Evolutionary conservation across 768 basidiomycete genomes (phyloP).

Genomic region (Boletus huronensis): DNA sequence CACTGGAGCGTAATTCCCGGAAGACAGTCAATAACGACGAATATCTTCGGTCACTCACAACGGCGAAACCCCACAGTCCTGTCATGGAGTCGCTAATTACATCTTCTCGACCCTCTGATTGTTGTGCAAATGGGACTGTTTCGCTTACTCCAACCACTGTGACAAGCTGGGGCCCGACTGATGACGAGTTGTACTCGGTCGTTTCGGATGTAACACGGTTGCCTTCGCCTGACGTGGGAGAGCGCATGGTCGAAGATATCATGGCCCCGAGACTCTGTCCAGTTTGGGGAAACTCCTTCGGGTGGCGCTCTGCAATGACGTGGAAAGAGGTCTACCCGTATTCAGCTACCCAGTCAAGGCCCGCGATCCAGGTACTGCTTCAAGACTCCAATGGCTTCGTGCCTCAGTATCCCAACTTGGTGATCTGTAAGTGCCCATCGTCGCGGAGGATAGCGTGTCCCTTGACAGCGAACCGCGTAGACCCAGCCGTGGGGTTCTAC

Average conservation of each 20-base stretch:
- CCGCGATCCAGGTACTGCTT: constrained; percentile 3
- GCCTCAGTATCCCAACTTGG: constrained; percentile 26
- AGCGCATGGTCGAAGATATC: constrained; percentile 37
- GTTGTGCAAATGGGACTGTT: constrained; percentile 52
- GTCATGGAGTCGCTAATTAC: constrained; percentile 39
- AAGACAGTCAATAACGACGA: constrained; percentile 47
- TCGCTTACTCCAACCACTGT: constrained; percentile 37
- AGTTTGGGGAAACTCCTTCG: constrained; percentile 26
- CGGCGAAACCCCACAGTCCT: constrained; percentile 51
- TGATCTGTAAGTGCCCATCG: constrained; percentile 27
- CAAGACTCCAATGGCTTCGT: constrained; percentile 8
- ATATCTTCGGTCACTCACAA: constrained; percentile 64
- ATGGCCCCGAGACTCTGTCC: constrained; percentile 1
- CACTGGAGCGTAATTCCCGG: constrained; percentile 6
- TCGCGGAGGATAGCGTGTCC: not conserved
- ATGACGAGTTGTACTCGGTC: constrained; percentile 37
- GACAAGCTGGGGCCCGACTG: constrained; percentile 53
- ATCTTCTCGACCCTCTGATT: constrained; percentile 41
- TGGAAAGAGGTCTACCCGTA: constrained; percentile 23
- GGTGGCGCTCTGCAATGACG: constrained; percentile 19
- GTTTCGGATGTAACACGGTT: constrained; percentile 36
- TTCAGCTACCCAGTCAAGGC: constrained; percentile 1
- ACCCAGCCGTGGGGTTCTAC: constrained; percentile 34
- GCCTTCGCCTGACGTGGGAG: constrained; percentile 57
- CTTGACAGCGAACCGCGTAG: constrained; percentile 21